These are phyloP conservation scores for Fusarium sp. DNA, from an alignment of 2,329 filamentous ascomycete genomes.

Conservation along the genomic window DNA sequence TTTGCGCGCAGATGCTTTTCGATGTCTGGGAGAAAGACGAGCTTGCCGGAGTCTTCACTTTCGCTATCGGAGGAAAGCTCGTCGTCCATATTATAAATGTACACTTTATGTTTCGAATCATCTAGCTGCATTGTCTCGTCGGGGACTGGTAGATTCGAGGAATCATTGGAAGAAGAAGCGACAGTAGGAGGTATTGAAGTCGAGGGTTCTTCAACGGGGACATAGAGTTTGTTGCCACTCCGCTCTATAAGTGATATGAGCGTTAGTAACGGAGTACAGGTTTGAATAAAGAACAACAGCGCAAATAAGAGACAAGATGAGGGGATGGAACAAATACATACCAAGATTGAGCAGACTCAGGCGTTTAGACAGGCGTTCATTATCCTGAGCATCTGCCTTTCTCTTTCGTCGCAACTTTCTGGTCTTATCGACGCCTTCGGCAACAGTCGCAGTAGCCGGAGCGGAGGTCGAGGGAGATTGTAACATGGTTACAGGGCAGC, in stretches of 20 bases:
- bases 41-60: constrained; percentile 64
- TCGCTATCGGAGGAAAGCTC: constrained; percentile 74
- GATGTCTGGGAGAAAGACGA: constrained; percentile 88
- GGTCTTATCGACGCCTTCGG: constrained; percentile 38
- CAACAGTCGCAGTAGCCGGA: constrained; percentile 34
- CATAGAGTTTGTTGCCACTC: constrained; percentile 73
- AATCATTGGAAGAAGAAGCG: constrained; percentile 30
- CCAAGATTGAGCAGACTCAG: constrained; percentile 86
- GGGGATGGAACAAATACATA: constrained; percentile 56
- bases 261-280: constrained; percentile 21
- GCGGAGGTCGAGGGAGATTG: constrained; percentile 48
- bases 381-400: constrained; percentile 70
- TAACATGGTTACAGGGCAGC: constrained; percentile 50
- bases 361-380: constrained; percentile 84
- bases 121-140: constrained; percentile 85
- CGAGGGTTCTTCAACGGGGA: constrained; percentile 67
- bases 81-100: constrained; percentile 90
- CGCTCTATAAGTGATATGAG: constrained; percentile 61
- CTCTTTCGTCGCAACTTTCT: constrained; percentile 61
- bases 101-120: constrained; percentile 87
- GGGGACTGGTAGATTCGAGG: constrained; percentile 33
- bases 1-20: constrained; percentile 81
- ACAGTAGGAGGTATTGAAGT: constrained; percentile 41
- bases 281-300: not conserved
- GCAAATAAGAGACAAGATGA: constrained; percentile 6